Conservation (phyloP, 352 stramenopile genomes). For the Pythium chondricola region DNA sequence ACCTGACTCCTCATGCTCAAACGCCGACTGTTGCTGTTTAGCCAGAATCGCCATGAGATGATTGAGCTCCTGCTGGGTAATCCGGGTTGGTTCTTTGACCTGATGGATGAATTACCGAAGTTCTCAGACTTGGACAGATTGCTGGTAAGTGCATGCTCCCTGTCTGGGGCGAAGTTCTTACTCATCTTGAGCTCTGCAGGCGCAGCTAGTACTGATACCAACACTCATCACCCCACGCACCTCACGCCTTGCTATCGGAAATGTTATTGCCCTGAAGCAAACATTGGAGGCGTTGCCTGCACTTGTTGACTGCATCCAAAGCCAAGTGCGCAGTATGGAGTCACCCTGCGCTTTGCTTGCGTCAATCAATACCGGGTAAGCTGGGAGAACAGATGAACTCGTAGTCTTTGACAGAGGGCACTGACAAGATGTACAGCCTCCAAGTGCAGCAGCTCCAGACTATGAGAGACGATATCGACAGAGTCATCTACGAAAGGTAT, state of each 20-base stretch:
- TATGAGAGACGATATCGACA: conserved; percentile 40
- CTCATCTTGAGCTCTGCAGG: conserved; percentile 18
- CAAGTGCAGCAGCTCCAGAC: conserved; percentile 8
- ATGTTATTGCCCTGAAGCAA: conserved; percentile 81
- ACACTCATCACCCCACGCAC: conserved; percentile 67
- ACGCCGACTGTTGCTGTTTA: conserved; percentile 8
- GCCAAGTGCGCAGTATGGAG: conserved; percentile 9
- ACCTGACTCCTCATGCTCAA: no score
- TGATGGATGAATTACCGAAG: conserved; percentile 61
- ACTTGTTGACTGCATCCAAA: conserved; percentile 44
- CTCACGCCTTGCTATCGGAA: conserved; percentile 67
- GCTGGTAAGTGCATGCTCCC: conserved; percentile 29
- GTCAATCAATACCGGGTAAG: conserved; percentile 60
- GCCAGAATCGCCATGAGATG: conserved; percentile 62
- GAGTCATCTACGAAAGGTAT: conserved; percentile 72
- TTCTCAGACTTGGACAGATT: conserved; percentile 73
- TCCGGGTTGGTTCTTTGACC: conserved; percentile 76
- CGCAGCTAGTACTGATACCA: conserved; percentile 70
- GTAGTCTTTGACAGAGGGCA: background rate
- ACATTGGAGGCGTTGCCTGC: conserved; percentile 61
- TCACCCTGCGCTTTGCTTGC: conserved; percentile 38
- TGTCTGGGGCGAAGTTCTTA: background rate
- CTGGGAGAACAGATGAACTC: background rate
- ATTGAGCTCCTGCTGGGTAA: conserved; percentile 73
- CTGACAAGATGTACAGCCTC: background rate